Evolutionary conservation across 768 basidiomycete genomes (phyloP).

Genomic region (Xerocomus spinulosus): DNA sequence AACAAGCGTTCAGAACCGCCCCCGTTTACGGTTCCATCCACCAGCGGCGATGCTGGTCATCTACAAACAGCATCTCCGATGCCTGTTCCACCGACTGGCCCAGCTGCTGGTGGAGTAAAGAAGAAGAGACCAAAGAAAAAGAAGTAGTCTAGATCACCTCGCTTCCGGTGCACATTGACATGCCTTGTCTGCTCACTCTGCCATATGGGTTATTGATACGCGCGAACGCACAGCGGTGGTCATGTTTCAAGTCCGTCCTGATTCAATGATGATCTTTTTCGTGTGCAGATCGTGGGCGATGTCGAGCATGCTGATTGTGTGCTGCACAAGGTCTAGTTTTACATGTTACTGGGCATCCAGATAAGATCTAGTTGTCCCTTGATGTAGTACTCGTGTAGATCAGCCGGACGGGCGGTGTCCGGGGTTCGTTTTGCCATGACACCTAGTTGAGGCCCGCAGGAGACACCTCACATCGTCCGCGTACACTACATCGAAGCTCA

Average conservation of each 20-base stretch:
- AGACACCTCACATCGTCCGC: background rate
- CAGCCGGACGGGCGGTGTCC: conserved; percentile 10
- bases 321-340: background rate
- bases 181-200: conserved; percentile 6
- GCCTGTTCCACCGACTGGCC: conserved; percentile 28
- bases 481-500: conserved; percentile 15
- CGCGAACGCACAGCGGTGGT: background rate
- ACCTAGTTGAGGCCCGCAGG: conserved; percentile 5
- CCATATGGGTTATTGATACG: conserved; percentile 2
- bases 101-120: conserved; percentile 59
- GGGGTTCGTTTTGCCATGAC: conserved; percentile 16
- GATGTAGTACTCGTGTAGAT: conserved; percentile 1
- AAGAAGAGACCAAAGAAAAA: conserved; percentile 86
- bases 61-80: conserved; percentile 33
- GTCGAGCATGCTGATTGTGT: background rate
- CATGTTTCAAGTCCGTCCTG: background rate
- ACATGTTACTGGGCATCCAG: background rate
- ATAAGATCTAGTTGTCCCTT: background rate
- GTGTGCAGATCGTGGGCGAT: background rate
- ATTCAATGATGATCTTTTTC: conserved; percentile 1
- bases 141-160: conserved; percentile 38
- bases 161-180: conserved; percentile 1
- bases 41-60: conserved; percentile 20
- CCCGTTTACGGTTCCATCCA: conserved; percentile 12
- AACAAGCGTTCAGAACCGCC: conserved; percentile 46